A percentile compares a stretch with the other conserved stretches of the same genome.
Conservation (phyloP, 768 basidiomycete genomes). For the Naganishia vaughanmartiniae region DNA sequence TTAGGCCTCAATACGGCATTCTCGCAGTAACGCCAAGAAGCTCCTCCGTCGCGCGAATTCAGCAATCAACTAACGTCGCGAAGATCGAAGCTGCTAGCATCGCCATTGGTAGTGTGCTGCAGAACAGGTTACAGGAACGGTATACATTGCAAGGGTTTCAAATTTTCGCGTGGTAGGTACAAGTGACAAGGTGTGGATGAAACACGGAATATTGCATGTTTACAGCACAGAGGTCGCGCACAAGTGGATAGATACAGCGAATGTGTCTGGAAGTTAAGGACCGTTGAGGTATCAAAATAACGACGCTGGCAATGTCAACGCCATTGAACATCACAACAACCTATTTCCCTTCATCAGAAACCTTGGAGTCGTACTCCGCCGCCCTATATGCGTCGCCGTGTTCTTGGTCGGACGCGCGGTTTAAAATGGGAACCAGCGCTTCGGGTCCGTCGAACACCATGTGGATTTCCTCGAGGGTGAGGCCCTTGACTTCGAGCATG, state of each 20-base stretch:
- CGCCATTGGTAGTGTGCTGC: too few species aligned
- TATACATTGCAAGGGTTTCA: too few species aligned
- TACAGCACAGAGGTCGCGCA: too few species aligned
- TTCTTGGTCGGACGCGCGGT: slow-evolving; percentile 5
- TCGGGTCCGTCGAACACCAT: slow-evolving; percentile 43
- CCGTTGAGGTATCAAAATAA: slow-evolving; percentile 5
- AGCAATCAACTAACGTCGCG: too few species aligned
- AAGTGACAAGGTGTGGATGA: too few species aligned
- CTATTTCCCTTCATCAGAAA: slow-evolving; percentile 16
- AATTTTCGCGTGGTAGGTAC: too few species aligned
- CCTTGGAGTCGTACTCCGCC: slow-evolving; percentile 12
- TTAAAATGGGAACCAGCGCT: slow-evolving; percentile 32
- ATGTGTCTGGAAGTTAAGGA: background rate
- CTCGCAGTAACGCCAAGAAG: too few species aligned
- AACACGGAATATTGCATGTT: too few species aligned
- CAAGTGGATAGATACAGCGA: too few species aligned
- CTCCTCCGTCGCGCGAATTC: too few species aligned
- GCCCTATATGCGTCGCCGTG: background rate
- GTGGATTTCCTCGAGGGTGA: slow-evolving; percentile 50
- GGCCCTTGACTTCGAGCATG: slow-evolving; percentile 47
- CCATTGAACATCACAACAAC: background rate
- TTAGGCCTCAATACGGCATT: background rate
- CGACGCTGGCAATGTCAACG: background rate
- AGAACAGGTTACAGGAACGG: too few species aligned
- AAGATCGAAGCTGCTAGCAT: too few species aligned